Evolutionary conservation across 2,329 filamentous ascomycete species (phyloP).

Genomic region (Fusarium sp.): DNA sequence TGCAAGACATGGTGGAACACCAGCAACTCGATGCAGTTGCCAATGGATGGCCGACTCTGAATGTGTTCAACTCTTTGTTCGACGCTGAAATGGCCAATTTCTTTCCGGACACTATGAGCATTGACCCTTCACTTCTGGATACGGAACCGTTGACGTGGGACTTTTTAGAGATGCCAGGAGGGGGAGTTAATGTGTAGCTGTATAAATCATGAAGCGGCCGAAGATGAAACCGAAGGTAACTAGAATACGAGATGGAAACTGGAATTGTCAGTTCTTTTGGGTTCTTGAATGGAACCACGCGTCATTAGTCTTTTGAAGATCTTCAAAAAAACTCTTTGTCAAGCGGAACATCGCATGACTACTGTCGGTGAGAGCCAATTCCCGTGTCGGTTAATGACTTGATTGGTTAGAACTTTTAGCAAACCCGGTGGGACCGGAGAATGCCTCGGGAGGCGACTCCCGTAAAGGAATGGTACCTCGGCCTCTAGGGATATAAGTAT

Average conservation of each 20-base stretch:
- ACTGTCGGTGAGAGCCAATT: neutral
- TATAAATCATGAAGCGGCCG: too few species aligned
- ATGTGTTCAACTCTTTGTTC: constrained; percentile 12
- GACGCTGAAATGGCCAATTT: constrained; percentile 17
- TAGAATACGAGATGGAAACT: neutral
- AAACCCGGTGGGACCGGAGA: constrained; percentile 9
- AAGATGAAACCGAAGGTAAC: neutral
- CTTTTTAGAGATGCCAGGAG: neutral
- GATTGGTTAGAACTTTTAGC: neutral
- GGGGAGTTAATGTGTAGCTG: neutral
- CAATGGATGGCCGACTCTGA: neutral
- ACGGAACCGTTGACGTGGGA: neutral
- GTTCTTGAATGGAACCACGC: neutral
- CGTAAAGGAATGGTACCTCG: neutral
- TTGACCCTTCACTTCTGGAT: constrained; percentile 4
- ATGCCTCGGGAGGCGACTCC: constrained; percentile 1
- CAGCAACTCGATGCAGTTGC: neutral
- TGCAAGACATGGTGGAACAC: neutral
- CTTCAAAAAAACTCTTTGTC: neutral
- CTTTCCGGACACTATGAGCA: neutral
- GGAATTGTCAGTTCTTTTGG: neutral
- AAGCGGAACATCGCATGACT: neutral
- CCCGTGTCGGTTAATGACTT: constrained; percentile 5
- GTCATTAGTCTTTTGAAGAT: neutral
- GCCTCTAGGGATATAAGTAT: constrained; percentile 12